Evolutionary conservation across 352 stramenopile species (phyloP).

Genomic region (Phytopythium montanum): DNA sequence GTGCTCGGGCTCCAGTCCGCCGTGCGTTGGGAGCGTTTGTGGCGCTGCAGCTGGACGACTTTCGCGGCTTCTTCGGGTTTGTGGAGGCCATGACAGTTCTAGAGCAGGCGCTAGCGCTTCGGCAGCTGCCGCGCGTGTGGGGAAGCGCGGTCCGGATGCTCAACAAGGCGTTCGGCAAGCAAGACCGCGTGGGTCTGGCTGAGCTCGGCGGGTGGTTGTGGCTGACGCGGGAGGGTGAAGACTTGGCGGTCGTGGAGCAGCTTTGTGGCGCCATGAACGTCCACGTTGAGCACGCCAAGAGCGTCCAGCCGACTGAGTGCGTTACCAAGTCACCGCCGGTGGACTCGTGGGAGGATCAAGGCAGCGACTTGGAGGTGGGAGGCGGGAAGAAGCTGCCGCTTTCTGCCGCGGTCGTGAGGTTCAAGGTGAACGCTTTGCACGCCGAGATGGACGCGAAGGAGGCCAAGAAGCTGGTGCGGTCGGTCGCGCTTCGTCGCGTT

Average conservation of each 20-base stretch:
- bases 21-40: slow-evolving; percentile 48
- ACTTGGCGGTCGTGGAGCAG: slow-evolving; percentile 13
- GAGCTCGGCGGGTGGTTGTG: slow-evolving; percentile 33
- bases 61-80: slow-evolving; percentile 21
- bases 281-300: slow-evolving; percentile 19
- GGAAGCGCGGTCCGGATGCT: slow-evolving; percentile 30
- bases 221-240: slow-evolving; percentile 15
- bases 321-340: background rate
- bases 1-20: slow-evolving; percentile 15
- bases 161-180: slow-evolving; percentile 62
- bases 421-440: slow-evolving; percentile 29
- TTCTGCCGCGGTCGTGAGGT: slow-evolving; percentile 21
- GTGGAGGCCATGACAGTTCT: slow-evolving; percentile 32
- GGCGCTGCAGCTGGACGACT: slow-evolving; percentile 47
- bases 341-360: slow-evolving; percentile 25
- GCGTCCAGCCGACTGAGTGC: background rate
- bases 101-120: slow-evolving; percentile 36
- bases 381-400: slow-evolving; percentile 5
- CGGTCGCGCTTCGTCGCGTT: slow-evolving; percentile 11
- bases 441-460: slow-evolving; percentile 16
- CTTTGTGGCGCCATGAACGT: slow-evolving; percentile 49
- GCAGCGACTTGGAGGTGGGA: background rate
- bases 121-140: slow-evolving; percentile 40
- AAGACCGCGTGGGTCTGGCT: slow-evolving; percentile 43
- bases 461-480: slow-evolving; percentile 15